Conservation (phyloP, 768 basidiomycete genomes). For the Mycena chlorophos region DNA sequence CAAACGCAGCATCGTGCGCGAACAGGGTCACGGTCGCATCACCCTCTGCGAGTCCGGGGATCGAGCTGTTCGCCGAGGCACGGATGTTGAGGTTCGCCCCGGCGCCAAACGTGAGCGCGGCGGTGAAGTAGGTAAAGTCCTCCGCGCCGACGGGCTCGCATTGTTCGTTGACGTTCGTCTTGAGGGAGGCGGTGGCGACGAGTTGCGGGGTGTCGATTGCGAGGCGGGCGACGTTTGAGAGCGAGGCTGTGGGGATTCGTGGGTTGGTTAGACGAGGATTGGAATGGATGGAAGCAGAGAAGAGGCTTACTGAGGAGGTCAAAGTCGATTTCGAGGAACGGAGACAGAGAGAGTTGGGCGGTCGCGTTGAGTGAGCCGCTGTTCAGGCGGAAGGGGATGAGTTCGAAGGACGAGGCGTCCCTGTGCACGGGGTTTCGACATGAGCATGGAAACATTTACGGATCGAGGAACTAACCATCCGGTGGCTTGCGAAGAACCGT, state of each 20-base stretch:
- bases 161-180: constrained; percentile 5
- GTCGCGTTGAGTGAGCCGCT: constrained; percentile 8
- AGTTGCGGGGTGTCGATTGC: constrained; percentile 9
- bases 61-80: background rate
- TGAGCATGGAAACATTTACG: too few relatives aligned
- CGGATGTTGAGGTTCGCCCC: constrained; percentile 4
- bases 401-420: background rate
- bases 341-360: constrained; percentile 4
- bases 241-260: background rate
- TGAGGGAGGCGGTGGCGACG: background rate
- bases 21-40: background rate
- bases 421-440: background rate
- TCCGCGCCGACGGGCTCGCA: constrained; percentile 6
- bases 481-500: background rate
- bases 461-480: constrained; percentile 4
- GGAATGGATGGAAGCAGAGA: background rate
- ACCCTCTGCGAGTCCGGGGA: background rate
- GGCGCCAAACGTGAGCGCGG: constrained; percentile 9
- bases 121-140: constrained; percentile 8
- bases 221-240: background rate
- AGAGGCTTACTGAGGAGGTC: background rate
- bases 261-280: background rate
- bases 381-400: constrained; percentile 12
- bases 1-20: background rate
- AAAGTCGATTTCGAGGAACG: constrained; percentile 5